phyloP scores from a whole-genome alignment of 257 asterid genomes.

The Prunella vulgaris region DNA sequence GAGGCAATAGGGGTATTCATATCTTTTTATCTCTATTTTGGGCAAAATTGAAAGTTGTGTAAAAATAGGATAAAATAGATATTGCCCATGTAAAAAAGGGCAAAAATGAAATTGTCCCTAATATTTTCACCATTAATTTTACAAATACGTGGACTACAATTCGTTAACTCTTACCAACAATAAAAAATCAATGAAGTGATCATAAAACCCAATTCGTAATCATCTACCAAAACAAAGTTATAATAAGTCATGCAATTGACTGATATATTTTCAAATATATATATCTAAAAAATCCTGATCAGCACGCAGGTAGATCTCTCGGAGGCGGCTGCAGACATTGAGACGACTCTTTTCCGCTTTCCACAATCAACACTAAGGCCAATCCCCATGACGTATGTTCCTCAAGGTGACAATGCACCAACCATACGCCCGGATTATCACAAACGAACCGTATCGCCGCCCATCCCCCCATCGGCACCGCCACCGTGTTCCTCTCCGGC shows the following conservation, averaged over 20 bases:
- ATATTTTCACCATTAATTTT: no score
- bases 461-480: slow-evolving; percentile 89
- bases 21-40: no score
- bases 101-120: no score
- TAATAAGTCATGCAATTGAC: background rate
- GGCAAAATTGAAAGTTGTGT: no score
- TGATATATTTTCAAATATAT: background rate
- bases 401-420: slow-evolving; percentile 78
- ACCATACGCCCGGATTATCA: slow-evolving; percentile 88
- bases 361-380: slow-evolving; percentile 62
- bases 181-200: background rate
- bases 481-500: slow-evolving; percentile 82
- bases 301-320: slow-evolving; percentile 58
- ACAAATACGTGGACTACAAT: no score
- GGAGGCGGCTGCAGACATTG: slow-evolving; percentile 73
- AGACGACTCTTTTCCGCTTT: slow-evolving; percentile 38
- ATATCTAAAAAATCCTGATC: slow-evolving; percentile 13
- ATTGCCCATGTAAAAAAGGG: no score
- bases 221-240: background rate
- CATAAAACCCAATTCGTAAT: no score
- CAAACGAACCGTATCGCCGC: slow-evolving; percentile 60
- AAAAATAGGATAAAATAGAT: no score
- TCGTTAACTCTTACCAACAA: background rate
- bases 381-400: slow-evolving; percentile 84
- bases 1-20: no score